A percentile compares a stretch with the other conserved stretches of the same genome.
These are phyloP conservation scores for Gillenia trifoliata DNA, from an alignment of 306 rosid species.

Conservation along the genomic window DNA sequence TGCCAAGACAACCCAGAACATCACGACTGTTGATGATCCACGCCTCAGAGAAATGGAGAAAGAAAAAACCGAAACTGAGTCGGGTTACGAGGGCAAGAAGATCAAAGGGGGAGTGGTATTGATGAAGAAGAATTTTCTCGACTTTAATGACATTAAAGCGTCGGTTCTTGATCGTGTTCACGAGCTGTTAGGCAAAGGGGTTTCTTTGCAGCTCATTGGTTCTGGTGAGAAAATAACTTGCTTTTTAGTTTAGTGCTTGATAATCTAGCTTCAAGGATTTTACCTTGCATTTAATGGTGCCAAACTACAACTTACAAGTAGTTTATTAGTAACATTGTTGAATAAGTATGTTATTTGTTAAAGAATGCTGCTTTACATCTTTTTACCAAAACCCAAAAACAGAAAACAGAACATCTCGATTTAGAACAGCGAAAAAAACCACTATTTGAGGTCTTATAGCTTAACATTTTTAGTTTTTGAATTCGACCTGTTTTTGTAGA, in stretches of 20 bases:
- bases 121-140: constrained; percentile 75
- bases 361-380: background rate
- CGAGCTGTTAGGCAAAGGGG: constrained; percentile 50
- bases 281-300: too few species aligned
- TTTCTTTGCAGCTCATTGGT: constrained; percentile 58
- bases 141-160: constrained; percentile 52
- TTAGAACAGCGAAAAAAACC: background rate
- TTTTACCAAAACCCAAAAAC: background rate
- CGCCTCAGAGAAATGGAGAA: background rate
- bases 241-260: background rate
- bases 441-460: background rate
- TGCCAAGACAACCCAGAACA: background rate
- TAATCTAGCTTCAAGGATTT: too few species aligned
- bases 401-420: background rate
- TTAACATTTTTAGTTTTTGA: background rate
- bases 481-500: constrained; percentile 23
- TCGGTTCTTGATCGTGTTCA: constrained; percentile 48
- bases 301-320: too few species aligned
- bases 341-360: too few species aligned
- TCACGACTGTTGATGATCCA: background rate
- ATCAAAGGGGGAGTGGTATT: constrained; percentile 57
- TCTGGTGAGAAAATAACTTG: constrained; percentile 32
- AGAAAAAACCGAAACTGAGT: background rate
- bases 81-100: background rate
- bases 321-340: too few species aligned